Evolutionary conservation across 768 basidiomycete species (phyloP), one percentile per base, ranked within the genome.

Genomic region (Amanita jacksonii): DNA sequence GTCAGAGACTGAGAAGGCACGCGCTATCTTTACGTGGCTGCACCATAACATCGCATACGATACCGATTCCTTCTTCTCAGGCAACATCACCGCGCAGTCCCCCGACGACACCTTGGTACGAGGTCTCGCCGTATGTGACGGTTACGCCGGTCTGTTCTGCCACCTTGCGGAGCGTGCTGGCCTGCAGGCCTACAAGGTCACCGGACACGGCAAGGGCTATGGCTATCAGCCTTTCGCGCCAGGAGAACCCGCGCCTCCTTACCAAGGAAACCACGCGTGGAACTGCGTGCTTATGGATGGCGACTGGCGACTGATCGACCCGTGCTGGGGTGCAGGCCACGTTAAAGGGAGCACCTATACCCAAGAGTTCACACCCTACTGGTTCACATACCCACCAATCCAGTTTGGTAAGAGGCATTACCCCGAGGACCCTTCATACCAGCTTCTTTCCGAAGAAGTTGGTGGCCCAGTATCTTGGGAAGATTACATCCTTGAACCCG

Each of bases 261-360:
- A 62, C 51, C 52, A 57, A 9, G 55, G 52, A n/a, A 66, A 66
- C 49, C 72, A 74, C 50, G 72, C 70, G 9, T 74, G 72, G 72
- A 72, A 72, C 46, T 67, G 64, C 52, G 62, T 70, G 8, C 55
- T 61, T 19, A 55, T 69, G 53, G 65, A 69, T 49, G 67, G 61
- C 35, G 62, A 66, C 45, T 74, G 72, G 70, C 62, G 60, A 18
- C 59, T 74, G 23, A 55, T 74, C 27, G 72, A 74, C 51, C 48
- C 65, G 8, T 72, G 70, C 51, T 74, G 72, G 70, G 72, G 70
- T 13, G 64, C 70, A 19, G 72, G 72, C n/a, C 60, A 57, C 22
- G 52, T 72, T 32, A 55, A 58, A 34, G 66, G 64, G 31, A 47
- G 51, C 9, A 45, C 50, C 3, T 72, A 65, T 54, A 52, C 56